phyloP scores from a whole-genome alignment of 257 asterid genomes.

The Ehretia macrophylla region DNA sequence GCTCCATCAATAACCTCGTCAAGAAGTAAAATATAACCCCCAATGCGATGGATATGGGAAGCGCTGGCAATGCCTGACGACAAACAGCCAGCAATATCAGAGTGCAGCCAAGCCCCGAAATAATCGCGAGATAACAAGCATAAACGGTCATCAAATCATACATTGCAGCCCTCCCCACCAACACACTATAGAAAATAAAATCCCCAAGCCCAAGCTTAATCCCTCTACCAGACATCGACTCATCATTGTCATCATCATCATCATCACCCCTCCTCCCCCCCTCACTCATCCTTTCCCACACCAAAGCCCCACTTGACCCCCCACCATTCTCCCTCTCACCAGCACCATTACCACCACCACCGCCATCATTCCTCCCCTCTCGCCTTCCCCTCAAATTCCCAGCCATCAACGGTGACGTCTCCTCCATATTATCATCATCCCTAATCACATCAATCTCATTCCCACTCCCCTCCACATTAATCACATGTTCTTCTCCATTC shows the following conservation, averaged over 20 bases:
- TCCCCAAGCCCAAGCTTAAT: conserved; percentile 95
- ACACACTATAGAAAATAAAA: conserved; percentile 84
- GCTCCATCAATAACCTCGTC: conserved; percentile 90
- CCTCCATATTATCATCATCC: conserved; percentile 44
- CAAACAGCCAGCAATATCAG: conserved; percentile 77
- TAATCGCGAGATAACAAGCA: conserved; percentile 95
- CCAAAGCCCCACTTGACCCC: background rate
- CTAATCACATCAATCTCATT: conserved; percentile 49
- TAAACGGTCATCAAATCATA: conserved; percentile 95
- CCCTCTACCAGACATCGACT: conserved; percentile 41
- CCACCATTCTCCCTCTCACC: conserved; percentile 16
- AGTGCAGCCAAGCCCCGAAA: conserved; percentile 92
- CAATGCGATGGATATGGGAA: conserved; percentile 78
- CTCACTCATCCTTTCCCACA: conserved; percentile 16
- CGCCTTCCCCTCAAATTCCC: conserved; percentile 30
- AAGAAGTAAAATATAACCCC: conserved; percentile 88
- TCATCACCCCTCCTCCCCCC: conserved; percentile 25
- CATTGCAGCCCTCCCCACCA: conserved; percentile 98
- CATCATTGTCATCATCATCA: conserved; percentile 16
- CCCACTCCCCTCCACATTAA: conserved; percentile 5
- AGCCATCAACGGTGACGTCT: conserved; percentile 61
- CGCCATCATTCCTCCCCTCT: conserved; percentile 1
- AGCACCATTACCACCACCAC: background rate
- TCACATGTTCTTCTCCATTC: conserved; percentile 20
- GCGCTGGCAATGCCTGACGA: conserved; percentile 91